Base-by-base conservation (phyloP, 2,329 filamentous ascomycete genomes). In the Colletotrichum paranaense region DNA sequence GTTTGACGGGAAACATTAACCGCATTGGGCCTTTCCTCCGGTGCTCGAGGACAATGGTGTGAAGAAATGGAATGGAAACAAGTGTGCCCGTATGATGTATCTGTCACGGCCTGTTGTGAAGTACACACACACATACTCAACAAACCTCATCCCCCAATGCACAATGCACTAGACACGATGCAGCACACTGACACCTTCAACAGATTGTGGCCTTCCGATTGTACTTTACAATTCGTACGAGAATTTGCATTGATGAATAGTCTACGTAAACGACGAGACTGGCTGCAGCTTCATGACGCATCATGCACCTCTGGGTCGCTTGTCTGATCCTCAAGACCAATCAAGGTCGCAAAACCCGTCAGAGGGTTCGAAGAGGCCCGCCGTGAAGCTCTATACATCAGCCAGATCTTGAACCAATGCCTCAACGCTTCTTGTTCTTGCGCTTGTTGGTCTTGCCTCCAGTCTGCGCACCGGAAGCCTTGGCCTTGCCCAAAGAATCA, bases 401-500 rank as follows among this genome's bases (percentile, higher is more conserved):
- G 5, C 32, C 26, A 26, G 8, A 19, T 62, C 32, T 19, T 28
- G 11, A 26, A 12, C 38, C 56, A 19, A 30, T 6, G 16, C 42
- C 57, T 84, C 78, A 89, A 82, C 84, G 86, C 84, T 89, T 90
- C 84, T 87, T 89, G 78, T 81, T 82, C 82, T 86, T 89, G 75
- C 88, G 81, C 83, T 88, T 90, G 82, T 84, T 88, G 66, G 85
- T 82, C 84, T 84, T 87, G 76, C 80, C 80, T 70, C 82, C 81
- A 76, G 83, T 81, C 78, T 88, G 84, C 46, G 83, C 79, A 59
- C 88, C 86, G 22, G 85, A 87, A 4, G 87, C 78, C 83, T 89
- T 90, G 72, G 84, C 84, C 80, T 86, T 86, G 75, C 81, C 82
- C 26, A 90, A 83, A 64, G 88, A 88, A 75, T 90, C 88, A 24